Evolutionary conservation across 2,329 filamentous ascomycete species (phyloP), one percentile per base, ranked within the genome.

Genomic region (Aspergillus brasiliensis): DNA sequence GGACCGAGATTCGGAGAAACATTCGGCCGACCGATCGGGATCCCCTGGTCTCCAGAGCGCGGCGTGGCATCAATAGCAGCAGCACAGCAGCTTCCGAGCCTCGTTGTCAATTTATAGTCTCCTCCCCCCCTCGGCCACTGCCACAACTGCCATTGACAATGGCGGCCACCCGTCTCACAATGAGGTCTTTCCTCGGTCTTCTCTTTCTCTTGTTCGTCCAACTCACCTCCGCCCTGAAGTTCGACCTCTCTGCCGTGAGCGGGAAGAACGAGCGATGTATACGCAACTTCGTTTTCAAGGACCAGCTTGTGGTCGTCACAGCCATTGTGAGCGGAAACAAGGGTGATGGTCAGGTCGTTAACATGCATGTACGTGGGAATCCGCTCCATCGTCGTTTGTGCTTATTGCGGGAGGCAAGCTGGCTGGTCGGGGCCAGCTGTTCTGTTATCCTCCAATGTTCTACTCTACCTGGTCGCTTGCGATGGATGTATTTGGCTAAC

Each of bases 221-320:
- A 56, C 64, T 80, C 42, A 72, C 81, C 42, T 79, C 80, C 42
- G 92, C 92, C 61, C 87, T 99, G 71, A 97, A 96, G 82, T 97
- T 99, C 84, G 95, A 99, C 72, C 86, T 99, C 62, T 80, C 86
- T 70, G 91, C 92, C 47, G 77, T 80, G 60, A 82, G 85, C 62
- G 83, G 85, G 48, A 87, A 84, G 72, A 86, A 88, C 73, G 90
- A 94, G 80, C 86, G 94, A 81, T 99, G 95, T 82, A 91, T 99
- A 77, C 88, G 94, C 76, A 99, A 99, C 82, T 99, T 97, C 77
- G 93, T 97, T 67, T 85, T 87, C 62, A 90, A 88, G 79, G 92
- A 97, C 74, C 96, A 95, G 65, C 82, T 99, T 66, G 95, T 99
- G 44, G 94, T 98, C 34, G 94, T 99, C 56, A 98, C 94, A 59